Evolutionary conservation across 257 asterid genomes (phyloP), one percentile per base, ranked within the genome.

Genomic region (Osmanthus fragrans): DNA sequence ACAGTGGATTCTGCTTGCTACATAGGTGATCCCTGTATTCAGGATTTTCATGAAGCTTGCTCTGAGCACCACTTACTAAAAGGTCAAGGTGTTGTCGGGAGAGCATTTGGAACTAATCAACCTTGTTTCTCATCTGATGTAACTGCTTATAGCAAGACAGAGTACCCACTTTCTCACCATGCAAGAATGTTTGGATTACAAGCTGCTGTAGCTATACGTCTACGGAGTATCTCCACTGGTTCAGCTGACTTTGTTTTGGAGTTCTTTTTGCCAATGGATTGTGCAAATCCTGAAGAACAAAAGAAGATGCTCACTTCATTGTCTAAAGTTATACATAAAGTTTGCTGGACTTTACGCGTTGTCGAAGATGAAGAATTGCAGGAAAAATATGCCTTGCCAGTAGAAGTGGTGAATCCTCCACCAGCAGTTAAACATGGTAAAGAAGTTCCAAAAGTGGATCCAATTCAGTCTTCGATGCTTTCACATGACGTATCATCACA

Each of bases 121-220:
- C 98, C 99, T 7, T 91, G 97, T 71, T 95, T 92, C 87, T 90
- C 88, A 0, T 80, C 88, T 25, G 97, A 95, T 71, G 83, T 95
- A n/a, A 88, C 96, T 19, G 86, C 92, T 18, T 89, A 77, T 79
- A 86, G 92, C 84, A 90, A 89, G 89, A 72, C 91, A 0, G 97
- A 92, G 30, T 95, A 95, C 81, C 98, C 99, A 23, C 97, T 95
- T 73, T 89, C 99, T 45, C 99, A 95, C 87, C 88, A 95, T 12
- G 98, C 98, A 7, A 87, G 92, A 66, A 91, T 95, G 90, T 92
- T 92, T 21, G 94, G 92, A 21, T 73, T 95, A 58, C 87, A 85
- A 79, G 97, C 96, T 29, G 94, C 96, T 9, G 98, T 95, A 6
- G 99, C 98, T 42, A 88, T 95, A 74, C 97, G 98, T 25, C 86